Conservation (phyloP, 495 filamentous ascomycete species). For the Hypoxylon rickii region DNA sequence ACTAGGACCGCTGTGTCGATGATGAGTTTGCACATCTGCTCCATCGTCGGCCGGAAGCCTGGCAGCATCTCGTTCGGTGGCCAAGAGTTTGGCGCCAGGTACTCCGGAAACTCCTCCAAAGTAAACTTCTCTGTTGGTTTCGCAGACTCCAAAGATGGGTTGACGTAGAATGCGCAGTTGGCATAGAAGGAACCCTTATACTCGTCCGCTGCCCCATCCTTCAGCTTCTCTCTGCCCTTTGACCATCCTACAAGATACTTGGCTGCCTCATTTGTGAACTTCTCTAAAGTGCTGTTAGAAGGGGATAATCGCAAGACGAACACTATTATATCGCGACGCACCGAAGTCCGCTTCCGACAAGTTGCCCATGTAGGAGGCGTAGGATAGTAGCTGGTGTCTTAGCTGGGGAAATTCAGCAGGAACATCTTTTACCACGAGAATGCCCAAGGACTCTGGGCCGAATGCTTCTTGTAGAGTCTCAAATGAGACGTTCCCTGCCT, state of each 20-base stretch:
- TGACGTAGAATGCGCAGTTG: slow-evolving; percentile 92
- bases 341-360: slow-evolving; percentile 74
- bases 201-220: slow-evolving; percentile 85
- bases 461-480: slow-evolving; percentile 82
- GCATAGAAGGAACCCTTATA: slow-evolving; percentile 96
- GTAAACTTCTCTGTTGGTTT: slow-evolving; percentile 61
- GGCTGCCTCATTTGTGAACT: slow-evolving; percentile 65
- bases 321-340: slow-evolving; percentile 43
- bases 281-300: slow-evolving; percentile 47
- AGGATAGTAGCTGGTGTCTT: slow-evolving; percentile 75
- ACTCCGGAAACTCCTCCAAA: slow-evolving; percentile 62
- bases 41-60: slow-evolving; percentile 71
- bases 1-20: slow-evolving; percentile 90
- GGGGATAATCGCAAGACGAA: too few species aligned
- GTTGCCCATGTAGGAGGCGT: slow-evolving; percentile 87
- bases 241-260: slow-evolving; percentile 76
- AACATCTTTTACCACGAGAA: slow-evolving; percentile 87
- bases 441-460: slow-evolving; percentile 87
- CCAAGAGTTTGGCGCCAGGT: slow-evolving; percentile 79
- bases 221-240: slow-evolving; percentile 91
- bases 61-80: slow-evolving; percentile 67
- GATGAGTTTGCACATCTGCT: slow-evolving; percentile 79
- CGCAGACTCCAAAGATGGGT: slow-evolving; percentile 63
- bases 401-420: slow-evolving; percentile 69
- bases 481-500: slow-evolving; percentile 70